phyloP scores from a whole-genome alignment of 2,329 filamentous ascomycete species.

The Penicillium nordicum region DNA sequence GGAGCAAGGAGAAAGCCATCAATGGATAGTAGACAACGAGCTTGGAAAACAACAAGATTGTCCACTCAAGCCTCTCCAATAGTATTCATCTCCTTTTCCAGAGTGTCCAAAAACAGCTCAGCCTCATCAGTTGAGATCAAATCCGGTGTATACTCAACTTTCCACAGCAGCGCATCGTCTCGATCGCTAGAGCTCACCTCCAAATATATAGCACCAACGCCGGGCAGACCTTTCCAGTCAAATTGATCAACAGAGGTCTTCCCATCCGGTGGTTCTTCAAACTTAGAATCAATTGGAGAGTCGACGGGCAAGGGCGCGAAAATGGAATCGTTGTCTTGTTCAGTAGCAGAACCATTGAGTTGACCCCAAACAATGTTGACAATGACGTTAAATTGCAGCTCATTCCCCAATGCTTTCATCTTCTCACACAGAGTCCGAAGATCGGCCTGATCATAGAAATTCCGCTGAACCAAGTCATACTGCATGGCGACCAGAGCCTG shows the following conservation, averaged over 20 bases:
- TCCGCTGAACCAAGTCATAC: background rate
- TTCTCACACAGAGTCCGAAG: background rate
- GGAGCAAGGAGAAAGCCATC: background rate
- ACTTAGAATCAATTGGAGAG: background rate
- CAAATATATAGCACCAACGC: background rate
- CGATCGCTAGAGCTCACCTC: background rate
- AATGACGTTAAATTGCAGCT: slow-evolving; percentile 1
- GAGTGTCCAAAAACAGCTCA: background rate
- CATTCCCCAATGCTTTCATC: background rate
- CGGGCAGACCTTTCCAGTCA: background rate
- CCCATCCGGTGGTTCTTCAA: background rate
- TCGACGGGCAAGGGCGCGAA: background rate
- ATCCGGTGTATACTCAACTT: background rate
- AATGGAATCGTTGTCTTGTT: background rate
- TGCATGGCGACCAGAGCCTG: background rate
- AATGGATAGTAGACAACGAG: background rate
- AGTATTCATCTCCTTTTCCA: background rate
- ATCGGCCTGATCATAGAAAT: background rate
- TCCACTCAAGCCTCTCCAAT: background rate
- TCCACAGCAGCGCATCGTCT: background rate
- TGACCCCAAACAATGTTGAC: slow-evolving; percentile 5
- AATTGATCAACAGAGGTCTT: background rate
- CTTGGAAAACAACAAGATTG: background rate
- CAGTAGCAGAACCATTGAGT: background rate
- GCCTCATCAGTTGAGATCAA: background rate